Conservation (phyloP, 2,329 filamentous ascomycete genomes). For the Talaromyces sp. region DNA sequence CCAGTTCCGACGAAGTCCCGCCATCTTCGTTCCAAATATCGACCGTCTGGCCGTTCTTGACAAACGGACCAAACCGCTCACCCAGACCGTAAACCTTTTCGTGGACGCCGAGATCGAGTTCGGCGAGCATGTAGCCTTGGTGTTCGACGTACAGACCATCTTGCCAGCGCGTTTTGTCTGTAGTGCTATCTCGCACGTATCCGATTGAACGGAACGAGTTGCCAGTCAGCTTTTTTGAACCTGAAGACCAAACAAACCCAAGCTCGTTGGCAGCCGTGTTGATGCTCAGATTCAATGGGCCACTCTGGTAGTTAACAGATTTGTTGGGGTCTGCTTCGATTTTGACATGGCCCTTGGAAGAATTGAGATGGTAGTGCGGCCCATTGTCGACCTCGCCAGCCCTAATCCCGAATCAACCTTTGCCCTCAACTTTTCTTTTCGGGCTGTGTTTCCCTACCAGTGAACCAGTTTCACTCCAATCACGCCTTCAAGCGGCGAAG, state of each 20-base stretch:
- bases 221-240: slow-evolving; percentile 26
- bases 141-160: slow-evolving; percentile 35
- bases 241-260: slow-evolving; percentile 21
- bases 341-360: slow-evolving; percentile 21
- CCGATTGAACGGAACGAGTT: slow-evolving; percentile 38
- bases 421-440: too few species aligned
- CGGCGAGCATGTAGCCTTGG: slow-evolving; percentile 36
- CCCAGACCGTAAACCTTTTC: slow-evolving; percentile 71
- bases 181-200: slow-evolving; percentile 31
- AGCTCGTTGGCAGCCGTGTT: slow-evolving; percentile 32
- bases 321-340: slow-evolving; percentile 15
- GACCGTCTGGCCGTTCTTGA: slow-evolving; percentile 68
- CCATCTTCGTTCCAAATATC: slow-evolving; percentile 59
- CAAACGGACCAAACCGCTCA: slow-evolving; percentile 70
- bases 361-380: slow-evolving; percentile 29
- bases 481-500: slow-evolving; percentile 33
- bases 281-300: slow-evolving; percentile 26
- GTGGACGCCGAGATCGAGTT: slow-evolving; percentile 38
- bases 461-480: slow-evolving; percentile 36
- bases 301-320: slow-evolving; percentile 27
- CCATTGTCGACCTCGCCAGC: slow-evolving; percentile 30
- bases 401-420: slow-evolving; percentile 12
- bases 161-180: slow-evolving; percentile 23
- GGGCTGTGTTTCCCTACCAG: slow-evolving; percentile 23
- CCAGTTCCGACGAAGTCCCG: slow-evolving; percentile 35